Evolutionary conservation across 495 filamentous ascomycete genomes (phyloP), one percentile per base, ranked within the genome.

Genomic region (Hypoxylon rickii): DNA sequence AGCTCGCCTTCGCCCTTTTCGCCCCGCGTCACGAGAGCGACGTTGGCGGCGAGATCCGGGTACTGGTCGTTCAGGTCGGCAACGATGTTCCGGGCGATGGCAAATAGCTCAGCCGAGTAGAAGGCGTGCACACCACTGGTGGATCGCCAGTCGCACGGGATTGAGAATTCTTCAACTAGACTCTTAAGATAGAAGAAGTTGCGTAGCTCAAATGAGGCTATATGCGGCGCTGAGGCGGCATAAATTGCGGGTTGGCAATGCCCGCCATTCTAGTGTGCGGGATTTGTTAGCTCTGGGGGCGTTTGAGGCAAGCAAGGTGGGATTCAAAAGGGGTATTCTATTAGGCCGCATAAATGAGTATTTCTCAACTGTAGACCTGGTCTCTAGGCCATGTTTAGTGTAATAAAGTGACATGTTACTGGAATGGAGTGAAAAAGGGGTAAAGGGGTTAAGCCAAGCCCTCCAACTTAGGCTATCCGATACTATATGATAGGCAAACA

Each of bases 201-300:
- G 21, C 69, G 68, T 16, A 89, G 70, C 65, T 92, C 87, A 65
- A 90, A 92, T 1, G 66, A 67, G 7, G 80, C 82, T 26, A 88
- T 72, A 13, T 81, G 67, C 13, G 78, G 71, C 4, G 65, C 46
- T 33, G 70, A 66, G 1, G 70, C 64, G 40, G 48, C 36, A 69
- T 85, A 87, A 38, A 88, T 63, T 0, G 79, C 61, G 5, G 88
- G 85, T 45, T 88, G 84, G 68, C 86, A 89, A 62, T 92, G 87
- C 5, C 88, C 88, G 39, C 88, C 88, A 65, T 92, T 92, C 74
- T 83, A 59, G 3, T 8, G 15, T 39, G 10, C 21, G 17, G 34
- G 19, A 13, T 7, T 12, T 5, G 46, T 61, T 47, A 55, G 51
- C 37, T 21, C 1, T n/a, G n/a, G n/a, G n/a, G n/a, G n/a, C n/a